Percentiles rank a stretch among this genome's conserved stretches.
phyloP scores from a whole-genome alignment of 2,329 filamentous ascomycete species.

The Fusarium burgessii region DNA sequence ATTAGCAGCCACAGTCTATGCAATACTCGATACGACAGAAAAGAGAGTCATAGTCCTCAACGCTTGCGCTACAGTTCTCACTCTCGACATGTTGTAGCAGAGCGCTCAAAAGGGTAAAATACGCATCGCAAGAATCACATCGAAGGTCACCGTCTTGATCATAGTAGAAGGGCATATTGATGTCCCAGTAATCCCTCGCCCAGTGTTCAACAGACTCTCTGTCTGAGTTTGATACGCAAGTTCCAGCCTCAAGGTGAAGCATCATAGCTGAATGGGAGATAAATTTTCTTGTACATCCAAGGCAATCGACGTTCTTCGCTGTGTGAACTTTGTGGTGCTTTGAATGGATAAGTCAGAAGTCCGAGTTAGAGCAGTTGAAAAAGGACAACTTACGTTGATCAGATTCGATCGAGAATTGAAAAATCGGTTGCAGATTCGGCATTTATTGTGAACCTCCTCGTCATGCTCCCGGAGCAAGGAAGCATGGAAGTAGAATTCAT shows the following conservation, averaged over 20 bases:
- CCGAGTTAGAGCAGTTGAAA: rapidly evolving
- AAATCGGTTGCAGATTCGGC: constrained; percentile 13
- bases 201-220: constrained; percentile 1
- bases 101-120: constrained; percentile 28
- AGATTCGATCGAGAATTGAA: constrained; percentile 26
- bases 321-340: constrained; percentile 39
- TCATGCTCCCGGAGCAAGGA: constrained; percentile 11
- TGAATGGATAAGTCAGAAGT: rapidly evolving
- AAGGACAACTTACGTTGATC: constrained; percentile 12
- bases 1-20: background rate
- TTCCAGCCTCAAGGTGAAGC: constrained; percentile 42
- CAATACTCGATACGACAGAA: rapidly evolving
- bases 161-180: background rate
- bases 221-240: constrained; percentile 28
- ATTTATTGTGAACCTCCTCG: constrained; percentile 25
- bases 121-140: constrained; percentile 32
- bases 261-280: constrained; percentile 40
- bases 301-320: constrained; percentile 23
- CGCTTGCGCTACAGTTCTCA: constrained; percentile 25
- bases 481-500: background rate
- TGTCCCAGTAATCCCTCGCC: constrained; percentile 35
- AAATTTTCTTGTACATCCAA: constrained; percentile 34
- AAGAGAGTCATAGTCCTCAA: background rate
- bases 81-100: constrained; percentile 45
- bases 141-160: constrained; percentile 17